Evolutionary conservation across 768 basidiomycete genomes (phyloP).

Genomic region (Collybia nuda): DNA sequence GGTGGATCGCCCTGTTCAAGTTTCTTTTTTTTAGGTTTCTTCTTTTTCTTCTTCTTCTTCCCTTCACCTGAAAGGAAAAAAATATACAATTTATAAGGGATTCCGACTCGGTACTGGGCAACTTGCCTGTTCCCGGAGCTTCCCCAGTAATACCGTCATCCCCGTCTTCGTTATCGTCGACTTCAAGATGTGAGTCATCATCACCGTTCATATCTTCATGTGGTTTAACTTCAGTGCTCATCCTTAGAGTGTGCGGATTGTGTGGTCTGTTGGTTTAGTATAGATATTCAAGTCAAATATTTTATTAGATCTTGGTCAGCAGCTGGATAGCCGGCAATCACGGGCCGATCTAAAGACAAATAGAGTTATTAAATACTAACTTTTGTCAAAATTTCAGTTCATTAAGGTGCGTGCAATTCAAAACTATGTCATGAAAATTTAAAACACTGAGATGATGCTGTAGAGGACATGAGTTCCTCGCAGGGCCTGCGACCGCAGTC

Average conservation of each 20-base stretch:
- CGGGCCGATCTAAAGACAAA: no score
- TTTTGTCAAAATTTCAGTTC: no score
- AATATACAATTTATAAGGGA: not conserved
- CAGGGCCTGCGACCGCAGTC: no score
- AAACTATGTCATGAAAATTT: no score
- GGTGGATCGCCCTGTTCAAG: constrained; percentile 88
- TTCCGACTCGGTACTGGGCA: constrained; percentile 3
- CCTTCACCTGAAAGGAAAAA: constrained; percentile 38
- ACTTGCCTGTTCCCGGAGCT: constrained; percentile 14
- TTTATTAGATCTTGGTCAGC: not conserved
- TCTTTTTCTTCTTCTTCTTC: constrained; percentile 93
- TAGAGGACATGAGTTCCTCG: no score
- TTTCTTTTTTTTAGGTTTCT: constrained; percentile 88
- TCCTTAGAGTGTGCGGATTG: not conserved
- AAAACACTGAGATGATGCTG: no score
- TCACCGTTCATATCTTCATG: constrained; percentile 8
- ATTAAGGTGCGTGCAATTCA: no score
- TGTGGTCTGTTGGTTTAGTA: not conserved
- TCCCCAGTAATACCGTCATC: constrained; percentile 20
- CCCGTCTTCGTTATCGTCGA: constrained; percentile 17
- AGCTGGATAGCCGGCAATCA: not conserved
- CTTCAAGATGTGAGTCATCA: constrained; percentile 10
- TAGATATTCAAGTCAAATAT: not conserved
- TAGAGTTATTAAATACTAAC: no score
- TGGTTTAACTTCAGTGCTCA: constrained; percentile 9